These are phyloP conservation scores for Luvunga scandens DNA, from an alignment of 345 rosid species.

Conservation along the genomic window DNA sequence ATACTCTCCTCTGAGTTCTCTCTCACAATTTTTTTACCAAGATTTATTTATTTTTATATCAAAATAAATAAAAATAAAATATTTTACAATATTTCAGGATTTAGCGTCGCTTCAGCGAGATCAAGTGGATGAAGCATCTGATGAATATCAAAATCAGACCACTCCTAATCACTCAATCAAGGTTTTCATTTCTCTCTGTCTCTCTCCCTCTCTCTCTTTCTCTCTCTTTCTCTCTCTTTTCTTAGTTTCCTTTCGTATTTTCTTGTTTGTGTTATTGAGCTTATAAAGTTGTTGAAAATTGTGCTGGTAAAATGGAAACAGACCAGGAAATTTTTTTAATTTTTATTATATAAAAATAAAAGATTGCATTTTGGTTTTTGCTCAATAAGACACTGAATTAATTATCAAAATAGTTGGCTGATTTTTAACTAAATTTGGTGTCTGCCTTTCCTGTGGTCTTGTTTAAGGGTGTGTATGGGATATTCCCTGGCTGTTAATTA, in stretches of 20 bases:
- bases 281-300: too few species aligned
- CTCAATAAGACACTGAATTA: neutral
- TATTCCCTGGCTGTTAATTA: neutral
- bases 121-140: conserved; percentile 16
- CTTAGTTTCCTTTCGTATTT: neutral
- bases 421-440: neutral
- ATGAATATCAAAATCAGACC: conserved; percentile 6
- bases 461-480: neutral
- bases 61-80: too few species aligned
- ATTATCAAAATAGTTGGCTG: neutral
- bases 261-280: neutral
- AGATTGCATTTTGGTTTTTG: neutral
- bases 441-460: too few species aligned
- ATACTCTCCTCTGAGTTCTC: neutral
- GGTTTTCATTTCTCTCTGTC: conserved; percentile 12
- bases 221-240: too few species aligned
- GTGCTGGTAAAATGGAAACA: neutral
- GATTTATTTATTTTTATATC: too few species aligned
- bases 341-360: too few species aligned
- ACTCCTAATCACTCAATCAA: conserved; percentile 16
- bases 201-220: too few species aligned
- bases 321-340: too few species aligned
- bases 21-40: neutral
- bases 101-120: conserved; percentile 42
- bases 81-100: conserved; percentile 29